Percentiles rank a stretch among this genome's conserved stretches.
Evolutionary conservation across 345 rosid species (phyloP).

Genomic region (Ceriops zippeliana): DNA sequence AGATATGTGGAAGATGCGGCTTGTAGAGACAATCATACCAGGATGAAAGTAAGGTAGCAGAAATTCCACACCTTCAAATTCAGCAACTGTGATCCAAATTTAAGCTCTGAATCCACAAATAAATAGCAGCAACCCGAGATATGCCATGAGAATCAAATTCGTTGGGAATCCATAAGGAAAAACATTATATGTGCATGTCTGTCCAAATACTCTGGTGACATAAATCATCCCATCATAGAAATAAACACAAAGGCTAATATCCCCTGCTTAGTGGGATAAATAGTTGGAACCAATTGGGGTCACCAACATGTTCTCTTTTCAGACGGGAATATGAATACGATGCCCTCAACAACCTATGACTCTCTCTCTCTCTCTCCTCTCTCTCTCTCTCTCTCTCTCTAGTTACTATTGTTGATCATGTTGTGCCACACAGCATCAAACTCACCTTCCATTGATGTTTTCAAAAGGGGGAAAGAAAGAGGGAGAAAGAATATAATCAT

Average conservation of each 20-base stretch:
- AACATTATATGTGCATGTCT: neutral
- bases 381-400: neutral
- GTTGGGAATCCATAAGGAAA: constrained; percentile 1
- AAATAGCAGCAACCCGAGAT: constrained; percentile 16
- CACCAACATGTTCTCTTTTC: neutral
- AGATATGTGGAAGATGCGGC: too few species aligned
- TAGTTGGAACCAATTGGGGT: constrained; percentile 17
- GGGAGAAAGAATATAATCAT: constrained; percentile 13
- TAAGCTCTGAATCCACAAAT: constrained; percentile 23
- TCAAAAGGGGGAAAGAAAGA: constrained; percentile 1
- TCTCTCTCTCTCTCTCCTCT: neutral
- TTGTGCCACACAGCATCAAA: constrained; percentile 15
- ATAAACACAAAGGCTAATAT: neutral
- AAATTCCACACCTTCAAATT: neutral
- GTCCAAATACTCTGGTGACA: constrained; percentile 1
- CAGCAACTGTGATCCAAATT: constrained; percentile 15
- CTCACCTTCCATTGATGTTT: constrained; percentile 14
- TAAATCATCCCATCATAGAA: neutral
- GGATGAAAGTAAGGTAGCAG: neutral
- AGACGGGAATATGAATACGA: constrained; percentile 28
- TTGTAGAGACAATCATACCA: constrained; percentile 2
- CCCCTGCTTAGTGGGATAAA: neutral
- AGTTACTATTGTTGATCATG: neutral
- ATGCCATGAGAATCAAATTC: constrained; percentile 48
- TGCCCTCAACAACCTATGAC: constrained; percentile 6